Percentiles rank a stretch among this genome's conserved stretches.
Conservation (phyloP, 805 yeast genomes). For the Jamesozyma spencerorum region DNA sequence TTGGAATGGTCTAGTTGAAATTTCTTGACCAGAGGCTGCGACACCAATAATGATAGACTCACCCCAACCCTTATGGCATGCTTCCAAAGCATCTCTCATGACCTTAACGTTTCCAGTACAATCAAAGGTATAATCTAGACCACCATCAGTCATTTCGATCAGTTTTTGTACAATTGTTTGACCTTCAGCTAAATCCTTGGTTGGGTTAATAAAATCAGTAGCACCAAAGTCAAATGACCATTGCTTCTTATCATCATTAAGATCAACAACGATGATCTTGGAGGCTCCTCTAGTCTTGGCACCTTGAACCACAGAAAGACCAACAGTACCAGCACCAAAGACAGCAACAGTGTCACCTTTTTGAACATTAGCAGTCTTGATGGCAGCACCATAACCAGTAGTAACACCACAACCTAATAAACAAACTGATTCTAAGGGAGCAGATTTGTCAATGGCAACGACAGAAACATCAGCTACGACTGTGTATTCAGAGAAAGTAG, state of each 20-base stretch:
- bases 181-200: slow-evolving; percentile 57
- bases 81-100: slow-evolving; percentile 93
- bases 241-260: slow-evolving; percentile 71
- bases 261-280: slow-evolving; percentile 75
- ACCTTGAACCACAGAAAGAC: slow-evolving; percentile 93
- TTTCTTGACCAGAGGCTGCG: slow-evolving; percentile 97
- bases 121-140: slow-evolving; percentile 91
- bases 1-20: slow-evolving; percentile 96
- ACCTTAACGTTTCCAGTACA: slow-evolving; percentile 95
- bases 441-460: slow-evolving; percentile 79
- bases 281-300: slow-evolving; percentile 76
- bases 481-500: slow-evolving; percentile 93
- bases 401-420: slow-evolving; percentile 97
- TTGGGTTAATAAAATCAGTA: slow-evolving; percentile 86
- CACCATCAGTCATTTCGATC: slow-evolving; percentile 91
- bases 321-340: slow-evolving; percentile 97
- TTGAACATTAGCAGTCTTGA: slow-evolving; percentile 78
- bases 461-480: slow-evolving; percentile 96
- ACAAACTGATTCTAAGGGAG: slow-evolving; percentile 80
- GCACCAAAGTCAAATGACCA: slow-evolving; percentile 92
- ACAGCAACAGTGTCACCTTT: slow-evolving; percentile 91
- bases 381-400: slow-evolving; percentile 97
- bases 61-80: slow-evolving; percentile 99
- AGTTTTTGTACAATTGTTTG: slow-evolving; percentile 71
- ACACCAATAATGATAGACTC: slow-evolving; percentile 91